Evolutionary conservation across 2,329 filamentous ascomycete genomes (phyloP).

Genomic region (Phyllosticta citribraziliensis): DNA sequence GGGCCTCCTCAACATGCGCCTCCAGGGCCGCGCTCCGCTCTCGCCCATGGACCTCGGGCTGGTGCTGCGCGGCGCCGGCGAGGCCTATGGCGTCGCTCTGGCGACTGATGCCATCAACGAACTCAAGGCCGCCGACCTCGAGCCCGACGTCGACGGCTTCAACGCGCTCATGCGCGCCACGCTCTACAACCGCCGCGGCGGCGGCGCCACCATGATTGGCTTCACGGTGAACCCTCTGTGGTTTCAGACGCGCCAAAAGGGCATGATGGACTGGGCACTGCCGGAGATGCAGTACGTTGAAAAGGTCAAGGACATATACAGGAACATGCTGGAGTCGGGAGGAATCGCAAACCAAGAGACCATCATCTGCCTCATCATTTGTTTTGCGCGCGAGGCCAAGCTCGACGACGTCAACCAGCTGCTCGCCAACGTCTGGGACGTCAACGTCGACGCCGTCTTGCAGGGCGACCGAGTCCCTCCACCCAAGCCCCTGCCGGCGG

Average conservation of each 20-base stretch:
- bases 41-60: conserved; percentile 41
- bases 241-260: not conserved
- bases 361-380: conserved; percentile 44
- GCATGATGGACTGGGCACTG: conserved; percentile 14
- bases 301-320: conserved; percentile 30
- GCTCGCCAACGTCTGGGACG: conserved; percentile 44
- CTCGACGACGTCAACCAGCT: conserved; percentile 36
- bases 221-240: not conserved
- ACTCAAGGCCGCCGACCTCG: conserved; percentile 29
- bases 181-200: conserved; percentile 28
- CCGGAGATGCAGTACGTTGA: conserved; percentile 21
- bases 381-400: conserved; percentile 44
- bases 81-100: conserved; percentile 35
- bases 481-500: conserved; percentile 32
- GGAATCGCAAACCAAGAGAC: conserved; percentile 41
- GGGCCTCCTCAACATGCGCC: conserved; percentile 30
- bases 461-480: conserved; percentile 18
- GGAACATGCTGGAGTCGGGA: conserved; percentile 37
- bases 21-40: conserved; percentile 26
- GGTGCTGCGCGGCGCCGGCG: conserved; percentile 42
- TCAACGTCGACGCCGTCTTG: conserved; percentile 38
- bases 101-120: conserved; percentile 39
- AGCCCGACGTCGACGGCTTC: conserved; percentile 42
- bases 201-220: not conserved
- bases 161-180: conserved; percentile 45